Percentiles rank a stretch among this genome's conserved stretches.
Evolutionary conservation across 2,329 filamentous ascomycete genomes (phyloP).

Genomic region (Myriosclerotinia scirpicola): DNA sequence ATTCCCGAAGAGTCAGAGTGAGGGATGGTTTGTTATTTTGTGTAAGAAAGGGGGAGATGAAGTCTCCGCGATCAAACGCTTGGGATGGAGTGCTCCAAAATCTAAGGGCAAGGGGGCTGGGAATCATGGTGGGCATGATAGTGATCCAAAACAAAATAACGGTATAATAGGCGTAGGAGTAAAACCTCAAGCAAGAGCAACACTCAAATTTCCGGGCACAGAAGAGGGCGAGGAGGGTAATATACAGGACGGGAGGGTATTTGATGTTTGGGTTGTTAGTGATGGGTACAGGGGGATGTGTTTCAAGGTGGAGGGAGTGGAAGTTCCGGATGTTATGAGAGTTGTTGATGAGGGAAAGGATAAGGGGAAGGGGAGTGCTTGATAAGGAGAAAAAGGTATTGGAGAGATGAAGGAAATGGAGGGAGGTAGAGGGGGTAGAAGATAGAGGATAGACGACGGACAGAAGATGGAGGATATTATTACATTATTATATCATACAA

Average conservation of each 20-base stretch:
- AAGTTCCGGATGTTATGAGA: conserved; percentile 38
- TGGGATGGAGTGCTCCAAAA: conserved; percentile 62
- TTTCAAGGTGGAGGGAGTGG: conserved; percentile 37
- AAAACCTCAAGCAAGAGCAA: conserved; percentile 54
- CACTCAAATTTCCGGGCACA: conserved; percentile 58
- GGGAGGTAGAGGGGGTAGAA: too few species aligned
- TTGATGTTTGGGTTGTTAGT: conserved; percentile 77
- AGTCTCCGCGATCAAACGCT: conserved; percentile 80
- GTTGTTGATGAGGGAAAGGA: conserved; percentile 27
- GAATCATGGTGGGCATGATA: conserved; percentile 69
- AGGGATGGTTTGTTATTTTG: conserved; percentile 87
- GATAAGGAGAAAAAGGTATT: too few species aligned
- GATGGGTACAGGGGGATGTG: conserved; percentile 83
- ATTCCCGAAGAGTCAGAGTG: conserved; percentile 92
- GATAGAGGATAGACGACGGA: neutral
- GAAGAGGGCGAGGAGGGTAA: conserved; percentile 31
- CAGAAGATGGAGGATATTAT: neutral
- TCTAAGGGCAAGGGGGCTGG: conserved; percentile 35
- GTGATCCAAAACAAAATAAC: conserved; percentile 60
- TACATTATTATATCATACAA: too few species aligned
- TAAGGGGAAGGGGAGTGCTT: conserved; percentile 15
- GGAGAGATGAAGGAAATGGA: too few species aligned
- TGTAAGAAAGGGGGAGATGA: conserved; percentile 68
- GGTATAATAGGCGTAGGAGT: conserved; percentile 41
- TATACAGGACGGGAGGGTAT: conserved; percentile 51